Evolutionary conservation across 805 yeast species (phyloP).

Genomic region (Metschnikowia shivogae): DNA sequence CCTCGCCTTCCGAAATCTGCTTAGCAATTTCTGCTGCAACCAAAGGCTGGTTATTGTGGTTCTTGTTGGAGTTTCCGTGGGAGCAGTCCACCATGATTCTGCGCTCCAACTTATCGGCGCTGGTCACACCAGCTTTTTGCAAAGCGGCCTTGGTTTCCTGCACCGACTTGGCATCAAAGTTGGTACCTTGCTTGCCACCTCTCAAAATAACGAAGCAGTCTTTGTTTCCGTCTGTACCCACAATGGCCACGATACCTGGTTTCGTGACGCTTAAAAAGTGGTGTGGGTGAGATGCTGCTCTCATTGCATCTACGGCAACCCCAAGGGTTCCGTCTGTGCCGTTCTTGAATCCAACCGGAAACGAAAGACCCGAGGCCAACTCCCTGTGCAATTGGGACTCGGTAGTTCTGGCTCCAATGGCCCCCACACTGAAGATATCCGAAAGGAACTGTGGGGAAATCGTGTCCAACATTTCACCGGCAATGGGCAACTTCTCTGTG

Average conservation of each 20-base stretch:
- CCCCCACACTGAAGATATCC: constrained; percentile 90
- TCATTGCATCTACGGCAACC: constrained; percentile 91
- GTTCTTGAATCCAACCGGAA: constrained; percentile 98
- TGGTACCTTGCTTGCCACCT: constrained; percentile 94
- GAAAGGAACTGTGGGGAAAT: constrained; percentile 94
- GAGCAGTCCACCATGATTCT: constrained; percentile 92
- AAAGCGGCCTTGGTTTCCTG: constrained; percentile 67
- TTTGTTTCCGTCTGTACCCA: constrained; percentile 92
- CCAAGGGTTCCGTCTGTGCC: constrained; percentile 95
- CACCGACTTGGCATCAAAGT: constrained; percentile 81
- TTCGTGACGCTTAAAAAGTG: constrained; percentile 97
- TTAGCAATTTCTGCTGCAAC: constrained; percentile 80
- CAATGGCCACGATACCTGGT: constrained; percentile 94
- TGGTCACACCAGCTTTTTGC: constrained; percentile 40
- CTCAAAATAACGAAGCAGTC: constrained; percentile 91
- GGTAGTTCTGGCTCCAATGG: constrained; percentile 98
- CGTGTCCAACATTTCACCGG: constrained; percentile 97
- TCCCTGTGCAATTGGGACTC: constrained; percentile 98
- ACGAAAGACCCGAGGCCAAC: constrained; percentile 94
- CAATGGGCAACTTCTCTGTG: constrained; percentile 81
- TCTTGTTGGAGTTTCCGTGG: constrained; percentile 94
- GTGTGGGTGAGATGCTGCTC: constrained; percentile 87
- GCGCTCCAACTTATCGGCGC: constrained; percentile 45
- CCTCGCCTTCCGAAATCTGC: constrained; percentile 80
- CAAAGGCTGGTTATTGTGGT: constrained; percentile 90